These are phyloP conservation scores for Glycyrrhiza uralensis DNA, from an alignment of 306 rosid genomes.

Conservation along the genomic window DNA sequence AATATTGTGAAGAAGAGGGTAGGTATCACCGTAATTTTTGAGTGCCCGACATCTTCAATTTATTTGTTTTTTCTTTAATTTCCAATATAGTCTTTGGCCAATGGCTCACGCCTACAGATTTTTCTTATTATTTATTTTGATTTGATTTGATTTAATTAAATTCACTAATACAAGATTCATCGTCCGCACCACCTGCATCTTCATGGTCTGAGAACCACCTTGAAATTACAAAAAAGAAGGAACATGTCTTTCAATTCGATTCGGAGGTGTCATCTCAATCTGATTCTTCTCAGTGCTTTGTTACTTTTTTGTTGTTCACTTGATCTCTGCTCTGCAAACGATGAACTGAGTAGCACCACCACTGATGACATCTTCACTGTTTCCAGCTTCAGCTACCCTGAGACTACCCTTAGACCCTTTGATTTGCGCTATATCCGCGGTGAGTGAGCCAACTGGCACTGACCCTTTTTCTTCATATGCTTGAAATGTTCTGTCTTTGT, in stretches of 20 bases:
- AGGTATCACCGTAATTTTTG: no score
- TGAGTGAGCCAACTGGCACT: not conserved
- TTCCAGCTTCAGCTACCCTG: conserved; percentile 79
- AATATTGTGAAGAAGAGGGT: no score
- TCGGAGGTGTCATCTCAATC: conserved; percentile 30
- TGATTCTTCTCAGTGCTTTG: conserved; percentile 47
- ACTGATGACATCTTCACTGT: conserved; percentile 46
- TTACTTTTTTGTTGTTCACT: conserved; percentile 37
- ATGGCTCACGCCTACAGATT: not conserved
- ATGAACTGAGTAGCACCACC: conserved; percentile 21
- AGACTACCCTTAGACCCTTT: conserved; percentile 52
- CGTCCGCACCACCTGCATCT: not conserved
- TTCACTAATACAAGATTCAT: not conserved
- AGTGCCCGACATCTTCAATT: no score
- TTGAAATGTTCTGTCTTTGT: not conserved
- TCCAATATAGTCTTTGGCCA: no score
- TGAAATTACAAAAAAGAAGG: not conserved
- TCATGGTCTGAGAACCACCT: conserved; percentile 28
- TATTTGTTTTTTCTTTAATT: no score
- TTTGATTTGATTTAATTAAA: no score
- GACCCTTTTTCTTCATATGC: conserved; percentile 27
- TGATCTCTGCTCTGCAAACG: conserved; percentile 32
- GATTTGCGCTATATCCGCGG: conserved; percentile 83
- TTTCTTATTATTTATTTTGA: no score
- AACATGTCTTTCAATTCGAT: conserved; percentile 58